These are phyloP conservation scores for Ampelocalamus luodianensis DNA, from an alignment of 176 grass and related monocot species.

Conservation along the genomic window DNA sequence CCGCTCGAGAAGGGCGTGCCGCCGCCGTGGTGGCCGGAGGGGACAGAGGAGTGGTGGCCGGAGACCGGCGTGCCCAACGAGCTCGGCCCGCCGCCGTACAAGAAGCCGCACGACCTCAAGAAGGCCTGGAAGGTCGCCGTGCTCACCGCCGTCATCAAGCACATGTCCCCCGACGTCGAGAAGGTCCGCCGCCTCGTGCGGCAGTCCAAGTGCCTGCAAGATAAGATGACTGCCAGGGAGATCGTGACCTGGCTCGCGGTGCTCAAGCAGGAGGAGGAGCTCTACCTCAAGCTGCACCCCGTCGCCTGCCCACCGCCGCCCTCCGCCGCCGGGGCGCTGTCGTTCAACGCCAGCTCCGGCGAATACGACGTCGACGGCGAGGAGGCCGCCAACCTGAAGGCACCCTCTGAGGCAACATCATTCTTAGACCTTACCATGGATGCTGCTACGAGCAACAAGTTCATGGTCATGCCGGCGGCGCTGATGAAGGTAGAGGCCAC, in stretches of 20 bases:
- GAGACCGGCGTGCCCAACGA: conserved; percentile 54
- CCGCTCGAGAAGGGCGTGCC: conserved; percentile 77
- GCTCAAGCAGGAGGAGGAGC: conserved; percentile 79
- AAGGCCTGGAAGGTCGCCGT: conserved; percentile 95
- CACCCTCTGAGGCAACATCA: background rate
- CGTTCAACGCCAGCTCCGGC: conserved; percentile 53
- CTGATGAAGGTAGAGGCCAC: conserved; percentile 65
- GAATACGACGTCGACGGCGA: conserved; percentile 72
- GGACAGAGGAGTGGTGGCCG: conserved; percentile 71
- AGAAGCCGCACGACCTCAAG: conserved; percentile 96
- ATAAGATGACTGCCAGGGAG: conserved; percentile 96
- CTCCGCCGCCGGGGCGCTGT: conserved; percentile 31
- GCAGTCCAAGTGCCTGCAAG: conserved; percentile 90
- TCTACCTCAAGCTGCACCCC: conserved; percentile 60
- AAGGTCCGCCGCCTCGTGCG: conserved; percentile 82
- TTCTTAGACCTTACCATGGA: conserved; percentile 45
- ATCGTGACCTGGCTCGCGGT: conserved; percentile 79
- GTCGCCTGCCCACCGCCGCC: conserved; percentile 35
- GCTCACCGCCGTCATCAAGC: conserved; percentile 88
- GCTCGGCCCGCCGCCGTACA: conserved; percentile 78
- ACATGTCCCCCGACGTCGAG: conserved; percentile 86
- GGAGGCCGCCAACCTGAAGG: conserved; percentile 30
- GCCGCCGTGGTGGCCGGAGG: conserved; percentile 85
- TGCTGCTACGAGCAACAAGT: conserved; percentile 26
- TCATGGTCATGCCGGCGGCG: conserved; percentile 29